These are phyloP conservation scores for Durotheca rogersii DNA, from an alignment of 495 filamentous ascomycete species.

Conservation along the genomic window DNA sequence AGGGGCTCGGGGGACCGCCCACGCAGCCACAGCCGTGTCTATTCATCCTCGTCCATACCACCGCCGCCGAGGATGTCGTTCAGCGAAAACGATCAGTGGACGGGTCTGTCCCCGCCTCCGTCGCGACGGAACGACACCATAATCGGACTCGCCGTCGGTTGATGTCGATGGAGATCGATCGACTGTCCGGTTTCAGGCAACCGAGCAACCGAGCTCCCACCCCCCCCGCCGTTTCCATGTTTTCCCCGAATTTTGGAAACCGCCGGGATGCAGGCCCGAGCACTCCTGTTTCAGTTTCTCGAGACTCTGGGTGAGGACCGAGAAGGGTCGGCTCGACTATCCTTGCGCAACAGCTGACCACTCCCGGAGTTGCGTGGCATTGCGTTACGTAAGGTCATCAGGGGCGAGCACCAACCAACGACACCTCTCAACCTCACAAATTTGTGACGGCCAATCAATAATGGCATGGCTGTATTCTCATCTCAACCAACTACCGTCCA, in stretches of 20 bases:
- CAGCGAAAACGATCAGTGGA: constrained; percentile 39
- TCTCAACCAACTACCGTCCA: constrained; percentile 2
- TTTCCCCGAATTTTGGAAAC: constrained; percentile 11
- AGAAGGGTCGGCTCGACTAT: constrained; percentile 25
- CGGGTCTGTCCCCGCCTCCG: constrained; percentile 43
- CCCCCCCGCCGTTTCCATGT: constrained; percentile 9
- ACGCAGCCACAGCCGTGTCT: constrained; percentile 38
- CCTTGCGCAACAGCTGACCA: constrained; percentile 10
- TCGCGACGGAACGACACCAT: constrained; percentile 37
- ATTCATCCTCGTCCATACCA: constrained; percentile 45
- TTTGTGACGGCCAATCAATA: background rate
- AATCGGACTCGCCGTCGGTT: constrained; percentile 50
- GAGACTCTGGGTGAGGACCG: background rate
- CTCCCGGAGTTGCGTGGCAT: constrained; percentile 1
- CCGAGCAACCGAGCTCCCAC: too few species aligned
- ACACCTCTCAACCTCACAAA: background rate
- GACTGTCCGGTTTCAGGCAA: constrained; percentile 5
- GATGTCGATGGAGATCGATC: constrained; percentile 21
- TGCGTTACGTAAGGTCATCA: constrained; percentile 1
- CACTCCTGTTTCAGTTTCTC: constrained; percentile 23
- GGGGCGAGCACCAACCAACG: background rate
- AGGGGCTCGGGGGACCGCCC: constrained; percentile 17
- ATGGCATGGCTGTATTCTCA: constrained; percentile 8
- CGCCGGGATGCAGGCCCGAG: constrained; percentile 6
- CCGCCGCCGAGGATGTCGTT: constrained; percentile 44